Evolutionary conservation across 2,329 filamentous ascomycete genomes (phyloP).

Genomic region (Sporothrix euskadiensis): DNA sequence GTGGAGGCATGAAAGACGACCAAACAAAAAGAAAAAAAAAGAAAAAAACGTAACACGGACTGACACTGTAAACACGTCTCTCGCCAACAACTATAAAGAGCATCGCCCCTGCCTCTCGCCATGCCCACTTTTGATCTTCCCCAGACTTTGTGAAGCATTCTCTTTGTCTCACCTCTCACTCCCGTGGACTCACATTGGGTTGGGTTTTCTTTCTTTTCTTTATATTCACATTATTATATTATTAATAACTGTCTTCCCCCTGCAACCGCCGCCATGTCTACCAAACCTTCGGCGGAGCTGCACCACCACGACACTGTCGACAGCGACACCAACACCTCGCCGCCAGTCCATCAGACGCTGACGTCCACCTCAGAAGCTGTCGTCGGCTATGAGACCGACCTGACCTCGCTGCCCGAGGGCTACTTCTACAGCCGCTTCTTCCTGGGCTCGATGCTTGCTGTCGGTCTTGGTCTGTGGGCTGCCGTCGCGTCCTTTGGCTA

Average conservation of each 20-base stretch:
- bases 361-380: conserved; percentile 15
- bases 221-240: not conserved
- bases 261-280: not conserved
- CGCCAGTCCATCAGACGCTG: conserved; percentile 1
- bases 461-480: conserved; percentile 34
- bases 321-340: not conserved
- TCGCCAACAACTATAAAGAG: not conserved
- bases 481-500: conserved; percentile 38
- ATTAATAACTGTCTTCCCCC: too few relatives aligned
- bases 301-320: not conserved
- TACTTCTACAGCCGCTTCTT: conserved; percentile 28
- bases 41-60: not conserved
- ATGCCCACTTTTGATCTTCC: not conserved
- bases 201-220: not conserved
- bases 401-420: conserved; percentile 23
- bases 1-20: not conserved
- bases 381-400: conserved; percentile 23
- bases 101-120: not conserved
- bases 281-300: not conserved
- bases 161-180: not conserved
- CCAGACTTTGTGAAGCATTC: not conserved
- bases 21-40: not conserved
- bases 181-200: not conserved
- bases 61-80: not conserved
- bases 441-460: conserved; percentile 28